A percentile compares a stretch with the other conserved stretches of the same genome.
These are phyloP conservation scores for Zoysia pacifica DNA, from an alignment of 176 grass and related monocot species.

Conservation along the genomic window DNA sequence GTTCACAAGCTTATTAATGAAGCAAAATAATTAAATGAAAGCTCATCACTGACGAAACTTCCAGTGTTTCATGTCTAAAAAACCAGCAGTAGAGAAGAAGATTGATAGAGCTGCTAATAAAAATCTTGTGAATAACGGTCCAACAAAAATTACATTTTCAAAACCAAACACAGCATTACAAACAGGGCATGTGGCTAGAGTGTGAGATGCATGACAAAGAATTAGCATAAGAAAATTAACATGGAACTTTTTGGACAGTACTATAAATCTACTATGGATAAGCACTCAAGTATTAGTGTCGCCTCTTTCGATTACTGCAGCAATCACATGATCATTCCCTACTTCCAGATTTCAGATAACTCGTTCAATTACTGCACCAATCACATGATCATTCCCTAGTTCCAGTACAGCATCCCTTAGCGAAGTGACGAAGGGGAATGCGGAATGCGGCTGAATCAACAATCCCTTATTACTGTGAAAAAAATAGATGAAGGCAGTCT, in stretches of 20 bases:
- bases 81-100: neutral
- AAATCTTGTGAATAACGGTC: neutral
- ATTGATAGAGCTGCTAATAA: neutral
- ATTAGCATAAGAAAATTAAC: slow-evolving; percentile 12
- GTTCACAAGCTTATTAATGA: neutral
- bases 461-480: neutral
- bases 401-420: neutral
- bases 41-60: slow-evolving; percentile 2
- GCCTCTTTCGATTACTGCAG: neutral
- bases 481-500: neutral
- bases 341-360: neutral
- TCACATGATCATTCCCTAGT: neutral
- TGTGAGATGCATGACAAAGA: slow-evolving; percentile 16
- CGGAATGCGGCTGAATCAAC: neutral
- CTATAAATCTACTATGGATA: neutral
- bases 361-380: neutral
- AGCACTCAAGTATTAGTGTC: neutral
- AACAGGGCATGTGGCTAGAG: neutral
- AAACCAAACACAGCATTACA: neutral
- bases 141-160: neutral
- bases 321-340: neutral
- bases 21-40: neutral
- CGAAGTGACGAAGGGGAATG: too few species aligned
- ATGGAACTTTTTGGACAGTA: neutral
- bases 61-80: slow-evolving; percentile 9